A percentile compares a stretch with the other conserved stretches of the same genome.
These are phyloP conservation scores for Cadophora sp. DNA, from an alignment of 2,329 filamentous ascomycete genomes.

Conservation along the genomic window DNA sequence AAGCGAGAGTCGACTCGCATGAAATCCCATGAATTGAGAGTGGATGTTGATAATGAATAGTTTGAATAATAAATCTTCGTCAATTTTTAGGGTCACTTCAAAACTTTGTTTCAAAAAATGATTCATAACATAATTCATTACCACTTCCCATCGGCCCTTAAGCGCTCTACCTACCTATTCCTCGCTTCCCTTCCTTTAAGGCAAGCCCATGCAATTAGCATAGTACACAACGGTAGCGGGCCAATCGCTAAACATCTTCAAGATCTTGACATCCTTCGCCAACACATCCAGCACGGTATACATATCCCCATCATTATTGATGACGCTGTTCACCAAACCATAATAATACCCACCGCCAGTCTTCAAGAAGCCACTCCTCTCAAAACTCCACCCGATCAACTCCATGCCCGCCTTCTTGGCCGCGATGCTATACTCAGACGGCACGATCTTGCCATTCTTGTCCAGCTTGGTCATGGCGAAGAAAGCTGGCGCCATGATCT, in stretches of 20 bases:
- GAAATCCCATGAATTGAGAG: constrained; percentile 5
- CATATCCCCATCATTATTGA: constrained; percentile 19
- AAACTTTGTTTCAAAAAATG: too few relatives aligned
- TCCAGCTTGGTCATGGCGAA: constrained; percentile 16
- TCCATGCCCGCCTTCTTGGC: constrained; percentile 15
- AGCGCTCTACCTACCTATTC: too few relatives aligned
- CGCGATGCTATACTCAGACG: constrained; percentile 9
- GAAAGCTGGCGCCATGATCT: constrained; percentile 16
- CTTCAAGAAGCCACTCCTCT: constrained; percentile 15
- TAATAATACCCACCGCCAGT: constrained; percentile 16
- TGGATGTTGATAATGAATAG: neutral
- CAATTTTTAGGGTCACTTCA: too few relatives aligned
- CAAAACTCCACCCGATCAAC: constrained; percentile 17
- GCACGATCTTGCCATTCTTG: constrained; percentile 11
- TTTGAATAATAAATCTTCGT: neutral
- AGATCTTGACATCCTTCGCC: constrained; percentile 16
- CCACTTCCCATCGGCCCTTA: too few relatives aligned
- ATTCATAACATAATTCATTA: too few relatives aligned
- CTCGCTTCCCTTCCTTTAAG: neutral
- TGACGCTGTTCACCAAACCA: neutral
- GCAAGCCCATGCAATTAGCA: constrained; percentile 19
- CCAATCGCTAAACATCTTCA: constrained; percentile 21
- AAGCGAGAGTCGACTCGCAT: neutral
- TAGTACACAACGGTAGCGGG: constrained; percentile 16
- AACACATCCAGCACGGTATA: constrained; percentile 17